Conservation (phyloP, 2,329 filamentous ascomycete genomes). For the Leptoxyphium fumago region DNA sequence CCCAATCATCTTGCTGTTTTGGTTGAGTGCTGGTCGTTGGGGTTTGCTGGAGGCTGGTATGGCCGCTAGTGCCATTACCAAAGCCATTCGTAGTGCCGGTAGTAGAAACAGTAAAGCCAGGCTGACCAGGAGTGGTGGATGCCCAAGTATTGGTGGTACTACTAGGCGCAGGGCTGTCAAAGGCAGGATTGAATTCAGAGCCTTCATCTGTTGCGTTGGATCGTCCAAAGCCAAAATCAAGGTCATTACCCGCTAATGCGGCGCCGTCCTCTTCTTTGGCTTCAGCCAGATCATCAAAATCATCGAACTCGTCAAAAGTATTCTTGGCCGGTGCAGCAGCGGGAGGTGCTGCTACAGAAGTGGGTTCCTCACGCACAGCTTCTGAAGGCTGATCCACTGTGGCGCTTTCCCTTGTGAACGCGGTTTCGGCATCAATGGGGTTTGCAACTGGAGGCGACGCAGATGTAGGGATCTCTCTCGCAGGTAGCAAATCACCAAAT, state of each 20-base stretch:
- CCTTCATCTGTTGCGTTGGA: constrained; percentile 37
- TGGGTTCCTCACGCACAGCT: constrained; percentile 1
- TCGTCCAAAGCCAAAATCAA: constrained; percentile 50
- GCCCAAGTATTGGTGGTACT: constrained; percentile 33
- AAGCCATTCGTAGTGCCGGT: constrained; percentile 22
- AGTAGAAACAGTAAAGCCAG: constrained; percentile 21
- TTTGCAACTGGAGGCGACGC: constrained; percentile 5
- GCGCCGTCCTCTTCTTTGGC: constrained; percentile 59
- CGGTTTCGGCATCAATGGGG: neutral
- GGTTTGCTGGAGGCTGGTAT: constrained; percentile 19
- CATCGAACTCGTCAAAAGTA: constrained; percentile 59
- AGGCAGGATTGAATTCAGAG: constrained; percentile 70
- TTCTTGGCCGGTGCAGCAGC: constrained; percentile 24
- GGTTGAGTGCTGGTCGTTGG: constrained; percentile 18
- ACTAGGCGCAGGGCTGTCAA: constrained; percentile 48
- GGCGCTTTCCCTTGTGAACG: neutral
- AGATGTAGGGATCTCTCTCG: constrained; percentile 36
- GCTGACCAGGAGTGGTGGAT: constrained; percentile 1
- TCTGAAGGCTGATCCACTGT: neutral
- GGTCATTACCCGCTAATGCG: constrained; percentile 49
- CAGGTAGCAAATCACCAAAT: constrained; percentile 41
- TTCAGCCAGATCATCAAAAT: constrained; percentile 71
- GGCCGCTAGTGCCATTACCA: constrained; percentile 15
- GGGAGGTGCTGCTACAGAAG: constrained; percentile 17
- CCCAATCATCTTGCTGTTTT: constrained; percentile 60